Conservation (phyloP, 2,329 filamentous ascomycete genomes). For the Fusarium camptoceras region DNA sequence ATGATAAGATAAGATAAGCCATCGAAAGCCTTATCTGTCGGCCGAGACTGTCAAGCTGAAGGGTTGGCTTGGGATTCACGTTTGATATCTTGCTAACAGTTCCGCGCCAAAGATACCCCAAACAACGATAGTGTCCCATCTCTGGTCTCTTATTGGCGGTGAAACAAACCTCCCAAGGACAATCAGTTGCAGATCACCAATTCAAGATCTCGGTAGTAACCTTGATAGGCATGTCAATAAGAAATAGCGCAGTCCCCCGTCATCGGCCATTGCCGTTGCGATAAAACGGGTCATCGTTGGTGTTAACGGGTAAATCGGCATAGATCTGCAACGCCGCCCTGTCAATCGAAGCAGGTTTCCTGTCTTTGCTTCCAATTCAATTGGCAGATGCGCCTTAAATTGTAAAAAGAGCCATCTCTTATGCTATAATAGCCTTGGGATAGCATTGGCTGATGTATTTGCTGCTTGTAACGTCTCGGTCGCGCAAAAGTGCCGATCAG, state of each 20-base stretch:
- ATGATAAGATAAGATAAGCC: not conserved
- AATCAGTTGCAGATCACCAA: not conserved
- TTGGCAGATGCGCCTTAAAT: not conserved
- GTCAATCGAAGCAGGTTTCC: not conserved
- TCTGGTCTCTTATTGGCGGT: not conserved
- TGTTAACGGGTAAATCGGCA: slow-evolving; percentile 24
- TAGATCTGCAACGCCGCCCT: not conserved
- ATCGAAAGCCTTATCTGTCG: not conserved
- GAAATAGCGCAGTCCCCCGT: slow-evolving; percentile 11
- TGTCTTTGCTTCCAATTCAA: not conserved
- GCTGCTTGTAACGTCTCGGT: not conserved
- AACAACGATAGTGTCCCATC: rapidly evolving
- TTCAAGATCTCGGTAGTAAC: slow-evolving; percentile 12
- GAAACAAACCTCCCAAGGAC: not conserved
- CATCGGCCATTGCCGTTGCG: not conserved
- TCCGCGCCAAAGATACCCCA: rapidly evolving
- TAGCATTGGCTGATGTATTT: slow-evolving; percentile 6
- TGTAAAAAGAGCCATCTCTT: not conserved
- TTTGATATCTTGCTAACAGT: not conserved
- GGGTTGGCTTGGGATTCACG: rapidly evolving
- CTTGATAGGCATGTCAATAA: slow-evolving; percentile 19
- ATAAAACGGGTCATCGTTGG: slow-evolving; percentile 1
- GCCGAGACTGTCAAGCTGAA: too few relatives aligned
- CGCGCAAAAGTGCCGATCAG: slow-evolving; percentile 33
- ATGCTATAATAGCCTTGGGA: not conserved